Evolutionary conservation across 148 eudicot species (phyloP).

Genomic region (Tetragonia tetragonoides): DNA sequence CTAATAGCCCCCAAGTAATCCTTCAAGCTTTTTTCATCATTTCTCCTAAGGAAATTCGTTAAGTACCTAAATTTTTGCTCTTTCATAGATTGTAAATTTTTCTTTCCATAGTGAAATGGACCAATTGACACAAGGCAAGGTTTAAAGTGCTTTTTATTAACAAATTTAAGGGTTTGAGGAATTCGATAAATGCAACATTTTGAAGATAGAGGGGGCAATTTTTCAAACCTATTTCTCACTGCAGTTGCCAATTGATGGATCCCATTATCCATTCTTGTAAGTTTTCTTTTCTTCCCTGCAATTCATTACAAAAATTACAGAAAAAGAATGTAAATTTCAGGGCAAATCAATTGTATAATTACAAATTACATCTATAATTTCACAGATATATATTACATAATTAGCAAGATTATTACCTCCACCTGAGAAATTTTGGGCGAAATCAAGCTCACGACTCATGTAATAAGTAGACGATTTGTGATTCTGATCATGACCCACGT

Average conservation of each 20-base stretch:
- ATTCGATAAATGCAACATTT: conserved; percentile 28
- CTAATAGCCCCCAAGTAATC: conserved; percentile 19
- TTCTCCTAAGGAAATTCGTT: conserved; percentile 19
- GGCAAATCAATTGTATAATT: not conserved
- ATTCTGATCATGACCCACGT: not conserved
- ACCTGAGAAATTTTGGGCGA: conserved; percentile 7
- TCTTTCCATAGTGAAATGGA: conserved; percentile 15
- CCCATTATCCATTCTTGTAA: conserved; percentile 4
- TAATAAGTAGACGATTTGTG: not conserved
- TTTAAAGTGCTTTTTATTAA: conserved; percentile 14
- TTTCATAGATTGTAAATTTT: conserved; percentile 21
- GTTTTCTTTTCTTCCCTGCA: conserved; percentile 14
- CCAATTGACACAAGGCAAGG: conserved; percentile 28
- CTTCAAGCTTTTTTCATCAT: conserved; percentile 1
- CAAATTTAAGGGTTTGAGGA: conserved; percentile 13
- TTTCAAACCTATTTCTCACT: conserved; percentile 13
- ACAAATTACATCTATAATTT: not conserved
- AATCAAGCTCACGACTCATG: not conserved
- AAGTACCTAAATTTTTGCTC: conserved; percentile 25
- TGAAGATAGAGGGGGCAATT: conserved; percentile 11
- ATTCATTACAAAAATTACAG: not conserved
- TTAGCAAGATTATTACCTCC: not conserved
- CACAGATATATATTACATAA: not conserved
- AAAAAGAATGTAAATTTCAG: not conserved
- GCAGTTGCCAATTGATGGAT: conserved; percentile 8